Base-by-base conservation (phyloP, 805 yeast genomes). In the Crinitomyces ghanaensis region DNA sequence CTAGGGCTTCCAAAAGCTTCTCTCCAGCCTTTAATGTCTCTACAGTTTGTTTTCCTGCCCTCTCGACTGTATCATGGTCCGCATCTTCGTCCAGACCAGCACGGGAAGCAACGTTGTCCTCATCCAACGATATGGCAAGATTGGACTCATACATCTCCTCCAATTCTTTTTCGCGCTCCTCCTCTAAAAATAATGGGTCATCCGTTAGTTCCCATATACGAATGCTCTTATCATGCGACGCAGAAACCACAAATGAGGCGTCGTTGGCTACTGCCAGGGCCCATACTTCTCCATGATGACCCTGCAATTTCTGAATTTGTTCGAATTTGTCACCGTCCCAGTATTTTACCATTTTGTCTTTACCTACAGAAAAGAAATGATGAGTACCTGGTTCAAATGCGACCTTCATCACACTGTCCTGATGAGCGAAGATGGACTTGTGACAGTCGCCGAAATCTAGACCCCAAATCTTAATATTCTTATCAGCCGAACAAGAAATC, bases 261-360 rank as follows among this genome's bases (percentile, higher is more conserved):
- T 53, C 50, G 17, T 59, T 57, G 39, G 93, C 74, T 12, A 88
- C 69, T n/a, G 86, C 78, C 31, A 91, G 54, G 25, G 84, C 71
- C 98, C 97, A 91, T 16, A 91, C 93, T 59, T 91, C 97, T 37
- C 84, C 70, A 38, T 84, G 93, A 54, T 91, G 97, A 4, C 79
- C 86, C 6, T 73, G 70, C 20, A 91, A 63, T 48, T 79, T 82
- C 57, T 91, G 97, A 41, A 91, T 74, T 56, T 88, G 81, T 47
- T 83, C 95, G 56, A 91, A 91, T 57, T 91, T 91, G 48, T 82
- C 93, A 44, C 97, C 99, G 56, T 91, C 99, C 99, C 99, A 91
- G 57, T 84, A 85, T 57, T 91, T 91, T 36, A 91, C 70, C 39
- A 78, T 58, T 9, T 81, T 85, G 57, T 91, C 99, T 51, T 91